Conservation (phyloP, 106 monocot species). For the Chionographis japonica region DNA sequence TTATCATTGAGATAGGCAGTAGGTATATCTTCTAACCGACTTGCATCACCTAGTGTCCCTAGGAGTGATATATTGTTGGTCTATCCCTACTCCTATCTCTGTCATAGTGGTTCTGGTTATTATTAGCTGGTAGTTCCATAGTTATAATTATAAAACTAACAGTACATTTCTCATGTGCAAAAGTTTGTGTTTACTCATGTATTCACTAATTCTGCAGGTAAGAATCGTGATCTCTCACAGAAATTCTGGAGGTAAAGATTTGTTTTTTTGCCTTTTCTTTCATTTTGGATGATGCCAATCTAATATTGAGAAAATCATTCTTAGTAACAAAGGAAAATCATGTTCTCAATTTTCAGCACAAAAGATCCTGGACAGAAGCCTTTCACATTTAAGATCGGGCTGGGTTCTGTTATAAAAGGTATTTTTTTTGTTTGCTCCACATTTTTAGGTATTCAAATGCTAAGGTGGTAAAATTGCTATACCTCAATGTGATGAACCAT, state of each 20-base stretch:
- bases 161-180: background rate
- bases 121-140: background rate
- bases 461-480: no score
- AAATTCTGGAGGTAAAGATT: slow-evolving; percentile 42
- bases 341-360: slow-evolving; percentile 21
- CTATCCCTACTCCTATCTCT: no score
- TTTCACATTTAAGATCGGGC: slow-evolving; percentile 42
- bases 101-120: background rate
- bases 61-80: no score
- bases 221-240: slow-evolving; percentile 36
- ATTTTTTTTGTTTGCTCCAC: background rate
- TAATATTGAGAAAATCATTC: background rate
- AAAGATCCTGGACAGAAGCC: slow-evolving; percentile 49
- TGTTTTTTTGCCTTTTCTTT: background rate
- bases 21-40: no score
- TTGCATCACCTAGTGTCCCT: no score
- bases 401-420: slow-evolving; percentile 45
- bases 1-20: no score
- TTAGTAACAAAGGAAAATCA: background rate
- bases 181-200: no score
- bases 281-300: background rate
- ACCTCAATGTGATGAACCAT: no score
- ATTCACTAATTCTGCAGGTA: slow-evolving; percentile 17
- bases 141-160: no score
- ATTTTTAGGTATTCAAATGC: no score